Conservation (phyloP, 306 rosid species). For the Cicer judaicum region DNA sequence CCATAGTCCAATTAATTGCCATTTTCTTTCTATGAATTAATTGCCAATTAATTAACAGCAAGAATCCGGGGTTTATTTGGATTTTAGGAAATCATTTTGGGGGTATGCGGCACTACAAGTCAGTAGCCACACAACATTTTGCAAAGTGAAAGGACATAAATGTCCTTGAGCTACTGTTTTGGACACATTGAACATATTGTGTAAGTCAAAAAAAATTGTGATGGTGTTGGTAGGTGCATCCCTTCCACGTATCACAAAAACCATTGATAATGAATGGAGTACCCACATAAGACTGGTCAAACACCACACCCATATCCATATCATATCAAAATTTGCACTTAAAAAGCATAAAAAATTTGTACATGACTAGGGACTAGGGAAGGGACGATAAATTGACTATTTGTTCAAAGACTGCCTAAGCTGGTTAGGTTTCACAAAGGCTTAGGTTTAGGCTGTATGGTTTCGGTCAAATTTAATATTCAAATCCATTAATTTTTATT, state of each 20-base stretch:
- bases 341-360: background rate
- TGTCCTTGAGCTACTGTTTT: constrained; percentile 23
- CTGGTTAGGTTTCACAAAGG: background rate
- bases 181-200: constrained; percentile 29
- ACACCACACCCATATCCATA: constrained; percentile 47
- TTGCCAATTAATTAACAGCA: constrained; percentile 33
- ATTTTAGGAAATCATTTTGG: constrained; percentile 38
- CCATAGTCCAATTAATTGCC: background rate
- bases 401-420: background rate
- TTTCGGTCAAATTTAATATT: no score
- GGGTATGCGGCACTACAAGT: constrained; percentile 26
- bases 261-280: constrained; percentile 41
- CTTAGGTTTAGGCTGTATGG: no score
- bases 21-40: background rate
- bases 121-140: background rate
- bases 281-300: constrained; percentile 53
- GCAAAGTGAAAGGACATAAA: constrained; percentile 24
- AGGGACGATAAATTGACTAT: background rate
- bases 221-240: constrained; percentile 36
- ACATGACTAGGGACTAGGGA: background rate
- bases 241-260: constrained; percentile 47
- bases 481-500: no score
- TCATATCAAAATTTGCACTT: constrained; percentile 43
- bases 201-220: no score
- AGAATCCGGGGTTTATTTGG: constrained; percentile 43